These are phyloP conservation scores for Citrus unshiu DNA, from an alignment of 345 rosid genomes.

Conservation along the genomic window DNA sequence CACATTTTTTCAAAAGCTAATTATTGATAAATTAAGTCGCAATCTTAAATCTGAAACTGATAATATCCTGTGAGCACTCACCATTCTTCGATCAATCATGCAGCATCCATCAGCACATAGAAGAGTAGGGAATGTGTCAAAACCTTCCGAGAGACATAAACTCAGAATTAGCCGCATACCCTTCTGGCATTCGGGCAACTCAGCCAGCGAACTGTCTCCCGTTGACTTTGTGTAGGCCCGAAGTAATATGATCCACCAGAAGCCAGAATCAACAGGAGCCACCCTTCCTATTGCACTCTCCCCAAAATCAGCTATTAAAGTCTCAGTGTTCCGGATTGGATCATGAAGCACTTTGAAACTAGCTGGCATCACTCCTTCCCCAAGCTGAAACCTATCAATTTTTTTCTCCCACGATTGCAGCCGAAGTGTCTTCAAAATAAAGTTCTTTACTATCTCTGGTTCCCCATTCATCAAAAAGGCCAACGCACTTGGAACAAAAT, in stretches of 20 bases:
- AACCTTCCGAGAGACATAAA: slow-evolving; percentile 90
- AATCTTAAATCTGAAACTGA: not conserved
- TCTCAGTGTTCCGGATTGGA: slow-evolving; percentile 76
- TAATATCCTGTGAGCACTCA: slow-evolving; percentile 28
- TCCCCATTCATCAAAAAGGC: slow-evolving; percentile 90
- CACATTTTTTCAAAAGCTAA: not conserved
- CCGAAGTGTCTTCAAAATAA: slow-evolving; percentile 87
- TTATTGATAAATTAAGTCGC: not conserved
- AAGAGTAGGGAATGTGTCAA: slow-evolving; percentile 95
- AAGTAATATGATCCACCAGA: slow-evolving; percentile 96
- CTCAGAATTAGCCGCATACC: slow-evolving; percentile 91
- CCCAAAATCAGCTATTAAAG: slow-evolving; percentile 88
- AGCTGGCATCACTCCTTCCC: slow-evolving; percentile 99
- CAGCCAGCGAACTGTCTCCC: slow-evolving; percentile 82
- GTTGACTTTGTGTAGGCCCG: slow-evolving; percentile 92
- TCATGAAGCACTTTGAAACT: slow-evolving; percentile 95
- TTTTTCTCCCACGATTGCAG: slow-evolving; percentile 98
- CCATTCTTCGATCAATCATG: slow-evolving; percentile 99
- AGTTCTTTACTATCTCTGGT: slow-evolving; percentile 80
- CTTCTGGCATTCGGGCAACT: slow-evolving; percentile 90
- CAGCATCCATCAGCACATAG: slow-evolving; percentile 97
- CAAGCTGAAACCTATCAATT: slow-evolving; percentile 94
- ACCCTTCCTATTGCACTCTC: slow-evolving; percentile 99
- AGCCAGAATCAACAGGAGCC: slow-evolving; percentile 96
- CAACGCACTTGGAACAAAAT: slow-evolving; percentile 86